A percentile compares a stretch with the other conserved stretches of the same genome.
phyloP scores from a whole-genome alignment of 1,284 basidiomycete species.

The Malassezia equina region DNA sequence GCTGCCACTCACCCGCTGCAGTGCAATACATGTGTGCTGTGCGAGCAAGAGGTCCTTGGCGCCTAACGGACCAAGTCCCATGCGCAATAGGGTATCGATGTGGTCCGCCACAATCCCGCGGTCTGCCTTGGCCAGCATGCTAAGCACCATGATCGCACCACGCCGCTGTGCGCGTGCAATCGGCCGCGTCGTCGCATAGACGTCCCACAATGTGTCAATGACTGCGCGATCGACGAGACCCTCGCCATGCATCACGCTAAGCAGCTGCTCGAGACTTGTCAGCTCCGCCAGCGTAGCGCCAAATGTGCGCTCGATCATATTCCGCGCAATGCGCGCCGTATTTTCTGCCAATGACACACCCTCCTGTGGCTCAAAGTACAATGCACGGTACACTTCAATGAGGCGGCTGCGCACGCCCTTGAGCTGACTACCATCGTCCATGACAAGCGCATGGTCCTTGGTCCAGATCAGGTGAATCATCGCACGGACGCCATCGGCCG shows the following conservation, averaged over 20 bases:
- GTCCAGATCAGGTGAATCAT: constrained; percentile 98
- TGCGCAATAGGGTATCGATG: constrained; percentile 71
- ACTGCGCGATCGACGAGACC: constrained; percentile 74
- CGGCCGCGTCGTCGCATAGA: constrained; percentile 55
- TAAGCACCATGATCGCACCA: constrained; percentile 85
- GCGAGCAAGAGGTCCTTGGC: constrained; percentile 68
- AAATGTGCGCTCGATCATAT: constrained; percentile 62
- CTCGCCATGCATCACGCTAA: constrained; percentile 79
- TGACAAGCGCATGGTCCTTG: constrained; percentile 78
- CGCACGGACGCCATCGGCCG: constrained; percentile 64
- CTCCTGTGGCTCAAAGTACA: constrained; percentile 64
- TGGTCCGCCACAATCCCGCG: constrained; percentile 75
- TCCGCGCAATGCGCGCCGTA: constrained; percentile 87
- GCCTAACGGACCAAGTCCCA: constrained; percentile 77
- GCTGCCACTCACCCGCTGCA: constrained; percentile 83
- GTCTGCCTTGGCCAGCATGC: constrained; percentile 84
- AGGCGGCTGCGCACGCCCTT: constrained; percentile 79
- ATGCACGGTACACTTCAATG: constrained; percentile 73
- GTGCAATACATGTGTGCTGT: constrained; percentile 81
- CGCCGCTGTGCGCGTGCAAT: constrained; percentile 68
- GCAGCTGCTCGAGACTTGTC: constrained; percentile 88
- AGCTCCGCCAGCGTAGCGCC: constrained; percentile 80
- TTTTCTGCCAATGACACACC: constrained; percentile 67
- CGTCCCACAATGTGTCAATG: constrained; percentile 83
- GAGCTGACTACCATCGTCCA: constrained; percentile 67